phyloP scores from a whole-genome alignment of 106 monocot species.

The Dendrobium officinale region DNA sequence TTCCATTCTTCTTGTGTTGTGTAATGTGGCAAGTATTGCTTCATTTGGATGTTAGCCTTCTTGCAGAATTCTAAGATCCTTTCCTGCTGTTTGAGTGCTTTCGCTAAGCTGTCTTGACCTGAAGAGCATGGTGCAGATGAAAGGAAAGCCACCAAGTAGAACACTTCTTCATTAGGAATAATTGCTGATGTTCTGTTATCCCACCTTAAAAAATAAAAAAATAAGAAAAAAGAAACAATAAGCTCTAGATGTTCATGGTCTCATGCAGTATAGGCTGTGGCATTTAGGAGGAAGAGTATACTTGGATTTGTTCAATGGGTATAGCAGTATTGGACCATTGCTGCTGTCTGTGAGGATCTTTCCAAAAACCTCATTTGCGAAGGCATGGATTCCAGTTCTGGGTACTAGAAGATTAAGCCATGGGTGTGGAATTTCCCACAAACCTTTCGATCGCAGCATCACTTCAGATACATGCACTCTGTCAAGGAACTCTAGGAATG shows the following conservation, averaged over 20 bases:
- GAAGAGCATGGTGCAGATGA: conserved; percentile 41
- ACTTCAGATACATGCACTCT: conserved; percentile 68
- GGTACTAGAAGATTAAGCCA: conserved; percentile 91
- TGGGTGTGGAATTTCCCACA: conserved; percentile 94
- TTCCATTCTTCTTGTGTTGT: conserved; percentile 66
- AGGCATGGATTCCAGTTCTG: conserved; percentile 43
- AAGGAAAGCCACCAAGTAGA: conserved; percentile 75
- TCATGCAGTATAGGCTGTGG: background rate
- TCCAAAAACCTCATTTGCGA: conserved; percentile 61
- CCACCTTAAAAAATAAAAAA: conserved; percentile 9
- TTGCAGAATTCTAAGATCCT: conserved; percentile 59
- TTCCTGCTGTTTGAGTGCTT: conserved; percentile 39
- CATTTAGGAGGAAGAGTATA: conserved; percentile 15
- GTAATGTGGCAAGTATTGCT: conserved; percentile 91
- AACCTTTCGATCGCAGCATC: conserved; percentile 58
- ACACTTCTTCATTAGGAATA: conserved; percentile 14
- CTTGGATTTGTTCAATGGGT: conserved; percentile 83
- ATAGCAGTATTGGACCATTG: conserved; percentile 83
- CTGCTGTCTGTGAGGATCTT: conserved; percentile 73
- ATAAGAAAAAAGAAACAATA: background rate
- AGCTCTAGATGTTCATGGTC: background rate
- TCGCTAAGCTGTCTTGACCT: conserved; percentile 27
- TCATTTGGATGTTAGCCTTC: conserved; percentile 43
- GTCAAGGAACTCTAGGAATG: conserved; percentile 80
- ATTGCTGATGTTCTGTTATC: conserved; percentile 15